Conservation (phyloP, 2,329 filamentous ascomycete genomes). For the Atkinsonella hypoxylon region DNA sequence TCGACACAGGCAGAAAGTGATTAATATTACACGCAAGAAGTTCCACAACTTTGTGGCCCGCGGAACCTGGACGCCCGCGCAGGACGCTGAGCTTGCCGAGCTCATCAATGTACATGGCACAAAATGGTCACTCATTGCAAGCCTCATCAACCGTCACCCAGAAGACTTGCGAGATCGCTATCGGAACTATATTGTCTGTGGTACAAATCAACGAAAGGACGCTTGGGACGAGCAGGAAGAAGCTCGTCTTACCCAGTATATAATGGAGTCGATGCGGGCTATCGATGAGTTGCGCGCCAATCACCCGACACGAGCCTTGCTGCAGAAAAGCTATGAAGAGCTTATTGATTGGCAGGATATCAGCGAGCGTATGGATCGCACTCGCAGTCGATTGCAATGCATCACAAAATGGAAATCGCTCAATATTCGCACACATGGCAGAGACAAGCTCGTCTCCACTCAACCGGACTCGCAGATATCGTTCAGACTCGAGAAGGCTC, state of each 20-base stretch:
- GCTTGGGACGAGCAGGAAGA: slow-evolving; percentile 53
- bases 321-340: slow-evolving; percentile 33
- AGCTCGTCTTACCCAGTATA: slow-evolving; percentile 34
- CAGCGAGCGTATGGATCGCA: slow-evolving; percentile 47
- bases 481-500: slow-evolving; percentile 32
- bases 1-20: slow-evolving; percentile 40
- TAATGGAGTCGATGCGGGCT: slow-evolving; percentile 38
- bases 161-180: slow-evolving; percentile 60
- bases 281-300: slow-evolving; percentile 29
- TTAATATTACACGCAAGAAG: slow-evolving; percentile 45
- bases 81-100: slow-evolving; percentile 23
- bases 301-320: slow-evolving; percentile 18
- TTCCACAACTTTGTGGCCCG: slow-evolving; percentile 54
- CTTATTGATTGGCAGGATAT: slow-evolving; percentile 55
- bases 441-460: slow-evolving; percentile 21
- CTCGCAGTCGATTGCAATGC: slow-evolving; percentile 55
- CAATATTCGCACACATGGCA: slow-evolving; percentile 22
- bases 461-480: slow-evolving; percentile 22
- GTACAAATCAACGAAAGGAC: slow-evolving; percentile 37
- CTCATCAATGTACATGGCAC: slow-evolving; percentile 26
- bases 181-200: slow-evolving; percentile 53
- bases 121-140: slow-evolving; percentile 51
- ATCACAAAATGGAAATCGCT: slow-evolving; percentile 51
- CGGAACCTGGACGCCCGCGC: slow-evolving; percentile 29
- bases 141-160: slow-evolving; percentile 49